Percentiles rank a stretch among this genome's conserved stretches.
Evolutionary conservation across 1,284 basidiomycete genomes (phyloP).

Genomic region (Ceratobasidium theobromae): DNA sequence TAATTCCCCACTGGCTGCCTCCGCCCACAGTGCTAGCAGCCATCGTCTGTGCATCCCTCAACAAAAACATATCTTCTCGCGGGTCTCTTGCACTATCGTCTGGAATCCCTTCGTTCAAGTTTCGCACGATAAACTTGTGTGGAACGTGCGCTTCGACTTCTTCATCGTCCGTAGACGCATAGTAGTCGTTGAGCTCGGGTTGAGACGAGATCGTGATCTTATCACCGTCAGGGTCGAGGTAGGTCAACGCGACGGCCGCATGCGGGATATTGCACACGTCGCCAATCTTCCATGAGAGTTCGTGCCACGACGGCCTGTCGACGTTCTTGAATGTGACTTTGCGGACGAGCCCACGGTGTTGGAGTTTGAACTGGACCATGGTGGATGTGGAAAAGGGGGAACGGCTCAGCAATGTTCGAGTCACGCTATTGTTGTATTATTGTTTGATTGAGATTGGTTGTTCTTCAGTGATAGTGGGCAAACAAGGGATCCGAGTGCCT

Average conservation of each 20-base stretch:
- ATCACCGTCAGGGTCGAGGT: slow-evolving; percentile 28
- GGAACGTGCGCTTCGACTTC: slow-evolving; percentile 11
- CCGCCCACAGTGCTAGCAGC: slow-evolving; percentile 27
- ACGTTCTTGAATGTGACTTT: slow-evolving; percentile 28
- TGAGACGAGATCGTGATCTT: slow-evolving; percentile 34
- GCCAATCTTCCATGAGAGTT: slow-evolving; percentile 27
- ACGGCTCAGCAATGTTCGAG: no score
- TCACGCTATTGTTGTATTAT: no score
- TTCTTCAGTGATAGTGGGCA: no score
- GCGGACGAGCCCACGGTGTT: slow-evolving; percentile 27
- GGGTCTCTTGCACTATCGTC: slow-evolving; percentile 6
- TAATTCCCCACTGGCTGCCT: slow-evolving; percentile 22
- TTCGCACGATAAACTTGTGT: slow-evolving; percentile 27
- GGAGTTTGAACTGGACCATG: slow-evolving; percentile 28
- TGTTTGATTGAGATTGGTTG: no score
- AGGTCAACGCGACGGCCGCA: slow-evolving; percentile 18
- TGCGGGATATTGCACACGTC: slow-evolving; percentile 24
- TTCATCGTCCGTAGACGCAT: slow-evolving; percentile 19
- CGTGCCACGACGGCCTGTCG: slow-evolving; percentile 22
- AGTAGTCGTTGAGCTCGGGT: slow-evolving; percentile 34
- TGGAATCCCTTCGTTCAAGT: slow-evolving; percentile 14
- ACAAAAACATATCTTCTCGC: slow-evolving; percentile 15
- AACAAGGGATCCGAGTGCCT: neutral
- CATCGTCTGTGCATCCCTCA: slow-evolving; percentile 15
- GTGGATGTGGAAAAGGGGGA: neutral